Conservation (phyloP, 202 grass and related monocot genomes). For the Cymbopogon flexuosus region DNA sequence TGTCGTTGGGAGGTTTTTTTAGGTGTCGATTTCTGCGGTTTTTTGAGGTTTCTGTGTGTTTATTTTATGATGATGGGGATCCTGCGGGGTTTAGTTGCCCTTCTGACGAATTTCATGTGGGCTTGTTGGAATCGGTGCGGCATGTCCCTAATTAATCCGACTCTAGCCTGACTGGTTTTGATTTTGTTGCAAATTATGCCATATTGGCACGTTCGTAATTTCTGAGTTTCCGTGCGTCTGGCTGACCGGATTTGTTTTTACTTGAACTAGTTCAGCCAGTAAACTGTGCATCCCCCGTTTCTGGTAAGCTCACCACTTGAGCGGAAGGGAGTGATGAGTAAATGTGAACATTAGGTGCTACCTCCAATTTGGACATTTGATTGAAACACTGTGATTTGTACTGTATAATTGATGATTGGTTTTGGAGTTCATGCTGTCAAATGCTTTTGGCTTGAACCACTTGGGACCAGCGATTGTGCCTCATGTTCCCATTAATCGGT, state of each 20-base stretch:
- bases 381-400: not conserved
- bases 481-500: not conserved
- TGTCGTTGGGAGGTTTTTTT: not conserved
- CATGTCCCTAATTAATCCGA: not conserved
- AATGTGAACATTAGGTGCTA: not conserved
- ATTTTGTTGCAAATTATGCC: conserved; percentile 5
- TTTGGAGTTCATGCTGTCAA: not conserved
- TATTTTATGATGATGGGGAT: not conserved
- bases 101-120: not conserved
- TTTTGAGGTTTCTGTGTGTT: conserved; percentile 3
- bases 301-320: not conserved
- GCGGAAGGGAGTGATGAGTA: not conserved
- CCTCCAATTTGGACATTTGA: not conserved
- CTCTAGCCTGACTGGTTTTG: not conserved
- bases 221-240: not conserved
- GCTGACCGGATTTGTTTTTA: not conserved
- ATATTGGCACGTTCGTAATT: not conserved
- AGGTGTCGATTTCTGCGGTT: conserved; percentile 12
- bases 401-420: not conserved
- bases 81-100: not conserved
- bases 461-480: not conserved
- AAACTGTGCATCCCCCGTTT: not conserved
- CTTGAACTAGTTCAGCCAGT: not conserved
- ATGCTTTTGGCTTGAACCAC: not conserved
- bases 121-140: not conserved